Conservation (phyloP, 2,329 filamentous ascomycete species). For the Gaeumannomyces tritici region DNA sequence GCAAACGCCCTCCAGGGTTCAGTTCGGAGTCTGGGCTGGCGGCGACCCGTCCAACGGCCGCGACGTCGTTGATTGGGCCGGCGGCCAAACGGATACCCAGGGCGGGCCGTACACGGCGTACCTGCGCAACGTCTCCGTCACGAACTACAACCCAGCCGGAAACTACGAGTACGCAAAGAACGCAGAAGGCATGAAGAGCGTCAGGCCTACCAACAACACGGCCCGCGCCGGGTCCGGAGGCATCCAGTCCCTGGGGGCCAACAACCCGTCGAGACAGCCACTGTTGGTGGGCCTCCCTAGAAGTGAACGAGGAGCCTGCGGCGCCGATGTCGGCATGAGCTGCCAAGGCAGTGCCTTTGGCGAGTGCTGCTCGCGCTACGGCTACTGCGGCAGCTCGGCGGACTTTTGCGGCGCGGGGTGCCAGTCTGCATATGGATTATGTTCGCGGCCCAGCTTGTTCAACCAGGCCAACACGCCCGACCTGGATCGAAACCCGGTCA, state of each 20-base stretch:
- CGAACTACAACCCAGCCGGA: slow-evolving; percentile 6
- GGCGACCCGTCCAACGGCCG: slow-evolving; percentile 7
- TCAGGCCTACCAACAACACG: slow-evolving; percentile 1
- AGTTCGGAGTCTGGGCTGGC: slow-evolving; percentile 34
- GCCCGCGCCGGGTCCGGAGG: too few species aligned
- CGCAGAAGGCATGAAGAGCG: slow-evolving; percentile 6
- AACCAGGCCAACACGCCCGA: too few species aligned
- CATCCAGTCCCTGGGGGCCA: background rate
- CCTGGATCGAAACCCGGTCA: too few species aligned
- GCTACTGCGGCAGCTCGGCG: background rate
- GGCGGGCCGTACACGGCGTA: slow-evolving; percentile 8
- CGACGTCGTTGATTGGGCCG: slow-evolving; percentile 9
- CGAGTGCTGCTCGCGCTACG: background rate
- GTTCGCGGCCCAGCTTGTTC: background rate
- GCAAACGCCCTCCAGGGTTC: slow-evolving; percentile 46
- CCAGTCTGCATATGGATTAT: background rate
- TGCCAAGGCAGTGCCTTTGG: slow-evolving; percentile 1
- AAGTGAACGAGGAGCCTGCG: background rate
- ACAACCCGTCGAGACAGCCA: background rate
- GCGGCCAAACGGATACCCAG: slow-evolving; percentile 8
- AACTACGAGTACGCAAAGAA: slow-evolving; percentile 7
- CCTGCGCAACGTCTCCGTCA: slow-evolving; percentile 7
- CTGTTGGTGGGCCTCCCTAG: background rate
- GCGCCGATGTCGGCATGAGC: background rate
- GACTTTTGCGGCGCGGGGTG: background rate